These are phyloP conservation scores for Capronia epimyces DNA, from an alignment of 2,329 filamentous ascomycete species.

Conservation along the genomic window DNA sequence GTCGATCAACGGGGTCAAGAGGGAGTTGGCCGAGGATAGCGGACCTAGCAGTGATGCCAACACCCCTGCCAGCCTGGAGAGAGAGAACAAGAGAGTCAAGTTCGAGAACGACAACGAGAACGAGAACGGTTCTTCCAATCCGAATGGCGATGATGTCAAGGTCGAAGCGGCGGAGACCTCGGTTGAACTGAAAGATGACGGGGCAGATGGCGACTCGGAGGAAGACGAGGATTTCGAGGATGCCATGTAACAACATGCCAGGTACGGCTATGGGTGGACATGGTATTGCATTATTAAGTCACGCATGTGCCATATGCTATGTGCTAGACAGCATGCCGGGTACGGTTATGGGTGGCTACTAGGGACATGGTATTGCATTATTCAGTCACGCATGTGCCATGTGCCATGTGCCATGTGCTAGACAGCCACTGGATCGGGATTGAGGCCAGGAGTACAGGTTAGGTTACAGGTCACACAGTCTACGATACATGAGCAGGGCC, in stretches of 20 bases:
- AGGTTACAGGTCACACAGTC: too few relatives aligned
- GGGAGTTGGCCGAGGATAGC: constrained; percentile 23
- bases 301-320: too few relatives aligned
- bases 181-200: background rate
- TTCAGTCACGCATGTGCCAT: too few relatives aligned
- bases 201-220: constrained; percentile 26
- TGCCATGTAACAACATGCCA: constrained; percentile 18
- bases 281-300: too few relatives aligned
- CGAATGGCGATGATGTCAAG: constrained; percentile 10
- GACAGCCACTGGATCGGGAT: too few relatives aligned
- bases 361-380: too few relatives aligned
- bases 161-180: background rate
- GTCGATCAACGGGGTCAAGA: constrained; percentile 23
- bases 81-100: constrained; percentile 24
- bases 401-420: too few relatives aligned
- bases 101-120: constrained; percentile 19
- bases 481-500: too few relatives aligned
- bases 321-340: too few relatives aligned
- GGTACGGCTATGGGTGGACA: too few relatives aligned
- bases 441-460: too few relatives aligned
- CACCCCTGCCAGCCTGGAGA: constrained; percentile 15
- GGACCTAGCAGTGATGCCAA: constrained; percentile 21
- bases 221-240: constrained; percentile 31
- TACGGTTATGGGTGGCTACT: too few relatives aligned
- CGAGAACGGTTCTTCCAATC: background rate